Conservation (phyloP, 2,329 filamentous ascomycete species). For the Aspergillus floridensis region DNA sequence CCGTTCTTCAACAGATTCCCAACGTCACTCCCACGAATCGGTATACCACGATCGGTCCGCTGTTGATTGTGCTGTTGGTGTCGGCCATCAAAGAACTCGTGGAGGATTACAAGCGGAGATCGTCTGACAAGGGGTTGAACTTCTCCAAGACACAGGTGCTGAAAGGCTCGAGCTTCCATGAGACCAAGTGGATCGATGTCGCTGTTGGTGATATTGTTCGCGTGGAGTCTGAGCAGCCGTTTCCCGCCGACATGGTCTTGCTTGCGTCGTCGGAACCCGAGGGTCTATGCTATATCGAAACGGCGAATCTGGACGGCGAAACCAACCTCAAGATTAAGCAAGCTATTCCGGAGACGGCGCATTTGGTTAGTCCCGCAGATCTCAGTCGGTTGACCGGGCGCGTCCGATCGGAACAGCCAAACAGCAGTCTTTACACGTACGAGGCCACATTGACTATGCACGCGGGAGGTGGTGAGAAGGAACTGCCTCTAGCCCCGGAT, state of each 20-base stretch:
- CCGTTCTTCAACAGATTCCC: conserved; percentile 90
- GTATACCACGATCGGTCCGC: conserved; percentile 95
- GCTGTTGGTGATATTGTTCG: conserved; percentile 88
- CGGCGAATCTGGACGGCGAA: conserved; percentile 94
- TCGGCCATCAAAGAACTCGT: conserved; percentile 92
- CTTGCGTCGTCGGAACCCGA: conserved; percentile 95
- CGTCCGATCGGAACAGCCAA: conserved; percentile 91
- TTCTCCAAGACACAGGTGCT: conserved; percentile 80
- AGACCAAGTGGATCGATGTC: conserved; percentile 91
- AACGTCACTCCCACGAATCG: conserved; percentile 90
- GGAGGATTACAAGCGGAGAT: conserved; percentile 87
- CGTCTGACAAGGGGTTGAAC: conserved; percentile 83
- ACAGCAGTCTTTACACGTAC: conserved; percentile 97
- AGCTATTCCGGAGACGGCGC: conserved; percentile 84
- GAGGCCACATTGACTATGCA: conserved; percentile 93
- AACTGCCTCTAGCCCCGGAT: conserved; percentile 83
- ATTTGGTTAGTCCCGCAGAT: conserved; percentile 81
- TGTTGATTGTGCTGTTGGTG: conserved; percentile 85
- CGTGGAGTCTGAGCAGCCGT: conserved; percentile 91
- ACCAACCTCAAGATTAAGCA: conserved; percentile 99
- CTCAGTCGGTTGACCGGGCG: conserved; percentile 81
- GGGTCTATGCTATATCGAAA: conserved; percentile 97
- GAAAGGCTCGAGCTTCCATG: conserved; percentile 76
- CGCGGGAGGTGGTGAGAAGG: conserved; percentile 86
- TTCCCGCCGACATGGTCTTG: conserved; percentile 89